These are phyloP conservation scores for Curvularia sp. DNA, from an alignment of 2,329 filamentous ascomycete species.

Conservation along the genomic window DNA sequence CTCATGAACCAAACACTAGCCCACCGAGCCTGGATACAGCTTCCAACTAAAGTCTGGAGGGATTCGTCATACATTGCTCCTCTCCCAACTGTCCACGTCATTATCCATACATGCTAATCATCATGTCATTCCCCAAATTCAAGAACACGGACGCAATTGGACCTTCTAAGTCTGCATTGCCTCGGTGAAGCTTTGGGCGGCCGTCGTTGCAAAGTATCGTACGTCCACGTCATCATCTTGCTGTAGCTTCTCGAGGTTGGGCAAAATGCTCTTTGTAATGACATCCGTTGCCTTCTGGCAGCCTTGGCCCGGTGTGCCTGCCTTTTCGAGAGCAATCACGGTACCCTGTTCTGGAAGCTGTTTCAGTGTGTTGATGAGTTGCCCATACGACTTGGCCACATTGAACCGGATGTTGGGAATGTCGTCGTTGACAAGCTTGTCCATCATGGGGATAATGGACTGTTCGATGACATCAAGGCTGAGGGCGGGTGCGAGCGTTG, in stretches of 20 bases:
- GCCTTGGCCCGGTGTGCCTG: constrained; percentile 63
- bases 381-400: constrained; percentile 94
- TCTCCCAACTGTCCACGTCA: constrained; percentile 30
- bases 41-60: constrained; percentile 13
- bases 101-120: constrained; percentile 42
- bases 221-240: constrained; percentile 98
- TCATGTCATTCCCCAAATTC: constrained; percentile 14
- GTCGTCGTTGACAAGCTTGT: constrained; percentile 89
- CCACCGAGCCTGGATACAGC: constrained; percentile 16
- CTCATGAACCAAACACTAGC: constrained; percentile 34
- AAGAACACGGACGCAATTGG: constrained; percentile 12
- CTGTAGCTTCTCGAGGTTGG: constrained; percentile 92
- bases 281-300: constrained; percentile 78
- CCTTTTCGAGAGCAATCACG: constrained; percentile 82
- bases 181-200: constrained; percentile 63
- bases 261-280: constrained; percentile 84
- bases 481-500: constrained; percentile 90
- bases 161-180: constrained; percentile 50
- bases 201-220: constrained; percentile 94
- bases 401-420: constrained; percentile 99
- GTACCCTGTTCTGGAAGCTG: constrained; percentile 89
- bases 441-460: constrained; percentile 93
- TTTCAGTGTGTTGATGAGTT: constrained; percentile 89
- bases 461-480: constrained; percentile 91
- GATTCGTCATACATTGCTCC: constrained; percentile 25